Percentiles rank a stretch among this genome's conserved stretches.
These are phyloP conservation scores for Paraphoma chrysanthemicola DNA, from an alignment of 2,329 filamentous ascomycete species.

Conservation along the genomic window DNA sequence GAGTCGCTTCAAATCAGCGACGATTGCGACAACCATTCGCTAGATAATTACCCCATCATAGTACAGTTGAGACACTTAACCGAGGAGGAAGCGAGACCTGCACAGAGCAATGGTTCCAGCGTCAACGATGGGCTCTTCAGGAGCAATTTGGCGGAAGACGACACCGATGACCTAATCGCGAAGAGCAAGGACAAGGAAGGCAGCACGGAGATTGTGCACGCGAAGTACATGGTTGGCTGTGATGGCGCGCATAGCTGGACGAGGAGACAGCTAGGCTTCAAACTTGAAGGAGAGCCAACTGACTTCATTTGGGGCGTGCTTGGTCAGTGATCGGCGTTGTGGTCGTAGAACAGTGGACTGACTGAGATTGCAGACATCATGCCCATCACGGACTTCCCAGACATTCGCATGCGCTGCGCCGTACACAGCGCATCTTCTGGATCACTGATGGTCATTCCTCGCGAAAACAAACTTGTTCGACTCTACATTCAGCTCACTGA, in stretches of 20 bases:
- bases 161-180: slow-evolving; percentile 61
- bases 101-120: slow-evolving; percentile 47
- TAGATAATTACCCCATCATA: slow-evolving; percentile 64
- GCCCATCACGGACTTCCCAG: slow-evolving; percentile 64
- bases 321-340: slow-evolving; percentile 29
- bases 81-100: slow-evolving; percentile 64
- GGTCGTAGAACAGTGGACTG: neutral
- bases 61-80: slow-evolving; percentile 64
- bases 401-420: slow-evolving; percentile 65
- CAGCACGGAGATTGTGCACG: slow-evolving; percentile 55
- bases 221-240: slow-evolving; percentile 71
- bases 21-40: slow-evolving; percentile 53
- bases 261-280: slow-evolving; percentile 63
- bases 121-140: slow-evolving; percentile 64
- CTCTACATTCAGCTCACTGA: slow-evolving; percentile 69
- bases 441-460: slow-evolving; percentile 69
- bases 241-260: slow-evolving; percentile 75
- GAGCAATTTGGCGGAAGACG: slow-evolving; percentile 64
- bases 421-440: slow-evolving; percentile 65
- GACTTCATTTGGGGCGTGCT: slow-evolving; percentile 62
- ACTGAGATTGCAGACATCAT: slow-evolving; percentile 51
- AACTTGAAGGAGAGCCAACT: slow-evolving; percentile 63
- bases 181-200: slow-evolving; percentile 47
- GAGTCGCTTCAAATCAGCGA: slow-evolving; percentile 63
- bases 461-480: slow-evolving; percentile 68